phyloP scores from a whole-genome alignment of 495 filamentous ascomycete species.

The Aeminium ludgeri region DNA sequence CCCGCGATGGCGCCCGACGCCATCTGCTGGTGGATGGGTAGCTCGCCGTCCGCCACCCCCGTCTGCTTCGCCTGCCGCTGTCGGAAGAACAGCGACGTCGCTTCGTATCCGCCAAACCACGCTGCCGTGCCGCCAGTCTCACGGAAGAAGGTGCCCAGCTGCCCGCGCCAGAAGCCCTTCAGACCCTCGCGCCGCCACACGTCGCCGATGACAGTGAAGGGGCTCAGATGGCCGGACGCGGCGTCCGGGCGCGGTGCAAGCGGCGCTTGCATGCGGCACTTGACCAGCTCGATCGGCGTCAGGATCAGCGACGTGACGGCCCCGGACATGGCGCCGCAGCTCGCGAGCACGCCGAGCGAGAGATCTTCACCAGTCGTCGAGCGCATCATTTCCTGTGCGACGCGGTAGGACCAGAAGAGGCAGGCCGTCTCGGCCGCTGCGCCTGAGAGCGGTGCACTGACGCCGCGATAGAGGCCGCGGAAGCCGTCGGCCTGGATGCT shows the following conservation, averaged over 20 bases:
- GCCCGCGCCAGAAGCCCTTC: conserved; percentile 84
- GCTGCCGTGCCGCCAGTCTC: conserved; percentile 86
- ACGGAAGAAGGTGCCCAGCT: conserved; percentile 79
- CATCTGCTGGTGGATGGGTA: conserved; percentile 60
- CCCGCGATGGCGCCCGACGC: conserved; percentile 80
- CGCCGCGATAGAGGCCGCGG: conserved; percentile 74
- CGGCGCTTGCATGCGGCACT: conserved; percentile 93
- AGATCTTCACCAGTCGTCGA: conserved; percentile 40
- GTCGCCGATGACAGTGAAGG: conserved; percentile 48
- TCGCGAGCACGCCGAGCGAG: conserved; percentile 52
- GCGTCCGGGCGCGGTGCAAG: conserved; percentile 17
- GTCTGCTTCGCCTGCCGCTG: conserved; percentile 1
- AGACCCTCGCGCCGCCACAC: conserved; percentile 69
- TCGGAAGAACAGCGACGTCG: conserved; percentile 46
- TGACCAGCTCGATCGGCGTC: conserved; percentile 92
- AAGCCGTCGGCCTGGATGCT: conserved; percentile 59
- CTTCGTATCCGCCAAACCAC: conserved; percentile 94
- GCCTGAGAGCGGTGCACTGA: conserved; percentile 76
- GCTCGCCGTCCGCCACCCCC: conserved; percentile 7
- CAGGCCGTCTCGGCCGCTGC: conserved; percentile 88
- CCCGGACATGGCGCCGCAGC: conserved; percentile 70
- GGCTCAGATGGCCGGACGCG: conserved; percentile 20
- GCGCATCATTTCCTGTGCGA: conserved; percentile 28
- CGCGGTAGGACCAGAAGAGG: conserved; percentile 63
- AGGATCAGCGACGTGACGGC: conserved; percentile 78